These are phyloP conservation scores for Pseudocercospora pini-densiflorae DNA, from an alignment of 2,329 filamentous ascomycete species.

Conservation along the genomic window DNA sequence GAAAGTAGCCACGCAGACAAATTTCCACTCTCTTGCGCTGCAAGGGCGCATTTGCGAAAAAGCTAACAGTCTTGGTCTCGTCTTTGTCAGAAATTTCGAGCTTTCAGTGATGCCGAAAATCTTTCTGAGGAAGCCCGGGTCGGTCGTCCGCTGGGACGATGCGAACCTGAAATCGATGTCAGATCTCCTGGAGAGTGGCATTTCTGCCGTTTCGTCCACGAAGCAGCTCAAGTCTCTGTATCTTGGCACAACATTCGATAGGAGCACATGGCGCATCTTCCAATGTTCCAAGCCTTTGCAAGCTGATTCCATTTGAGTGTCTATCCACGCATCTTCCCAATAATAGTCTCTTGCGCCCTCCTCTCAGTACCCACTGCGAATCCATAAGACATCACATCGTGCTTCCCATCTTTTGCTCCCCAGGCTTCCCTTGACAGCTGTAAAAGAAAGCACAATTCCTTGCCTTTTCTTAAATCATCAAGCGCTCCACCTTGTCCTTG, in stretches of 20 bases:
- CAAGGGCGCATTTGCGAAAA: no score
- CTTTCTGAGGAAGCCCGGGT: background rate
- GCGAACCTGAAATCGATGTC: background rate
- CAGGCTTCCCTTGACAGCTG: background rate
- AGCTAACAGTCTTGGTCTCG: background rate
- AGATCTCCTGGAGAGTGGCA: background rate
- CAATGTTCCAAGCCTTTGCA: background rate
- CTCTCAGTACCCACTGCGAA: background rate
- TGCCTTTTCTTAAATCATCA: slow-evolving; percentile 71
- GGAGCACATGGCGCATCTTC: background rate
- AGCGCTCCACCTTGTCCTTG: slow-evolving; percentile 93
- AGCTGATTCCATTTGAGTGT: background rate
- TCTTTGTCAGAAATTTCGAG: background rate
- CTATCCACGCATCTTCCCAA: slow-evolving; percentile 1
- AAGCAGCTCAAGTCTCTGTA: background rate
- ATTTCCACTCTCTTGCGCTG: no score
- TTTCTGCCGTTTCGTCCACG: background rate
- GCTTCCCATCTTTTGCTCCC: background rate
- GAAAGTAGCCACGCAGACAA: no score
- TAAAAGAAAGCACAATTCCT: background rate
- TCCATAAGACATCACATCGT: background rate
- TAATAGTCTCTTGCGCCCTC: background rate
- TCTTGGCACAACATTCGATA: background rate
- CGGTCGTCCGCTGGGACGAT: background rate
- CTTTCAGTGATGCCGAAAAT: background rate